Evolutionary conservation across 352 stramenopile genomes (phyloP).

Genomic region (Globisporangium mamillatum): DNA sequence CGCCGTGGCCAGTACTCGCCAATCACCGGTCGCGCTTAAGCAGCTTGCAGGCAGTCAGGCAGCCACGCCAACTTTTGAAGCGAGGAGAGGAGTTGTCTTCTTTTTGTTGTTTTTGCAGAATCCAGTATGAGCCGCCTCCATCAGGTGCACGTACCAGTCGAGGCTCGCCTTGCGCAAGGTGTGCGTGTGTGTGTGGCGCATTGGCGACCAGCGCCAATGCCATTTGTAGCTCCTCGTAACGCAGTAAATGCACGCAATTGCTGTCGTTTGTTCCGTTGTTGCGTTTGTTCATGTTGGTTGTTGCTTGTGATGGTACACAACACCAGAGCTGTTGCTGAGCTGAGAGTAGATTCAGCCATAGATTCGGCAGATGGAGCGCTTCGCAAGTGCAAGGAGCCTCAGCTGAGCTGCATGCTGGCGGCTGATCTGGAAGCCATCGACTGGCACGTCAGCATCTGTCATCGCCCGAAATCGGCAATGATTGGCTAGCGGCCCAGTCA

Average conservation of each 20-base stretch:
- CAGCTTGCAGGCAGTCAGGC: background rate
- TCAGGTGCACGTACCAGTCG: background rate
- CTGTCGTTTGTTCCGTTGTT: background rate
- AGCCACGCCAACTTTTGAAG: background rate
- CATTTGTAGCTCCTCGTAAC: conserved; percentile 1
- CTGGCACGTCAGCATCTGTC: background rate
- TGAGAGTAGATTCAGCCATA: background rate
- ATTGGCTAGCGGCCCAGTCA: background rate
- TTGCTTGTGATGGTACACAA: background rate
- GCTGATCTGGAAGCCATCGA: background rate
- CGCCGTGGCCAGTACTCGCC: conserved; percentile 46
- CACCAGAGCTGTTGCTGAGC: background rate
- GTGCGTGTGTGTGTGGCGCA: background rate
- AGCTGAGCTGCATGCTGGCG: background rate
- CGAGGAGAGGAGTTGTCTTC: background rate
- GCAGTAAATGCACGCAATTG: background rate
- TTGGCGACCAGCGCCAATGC: background rate
- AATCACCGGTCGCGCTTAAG: conserved; percentile 33
- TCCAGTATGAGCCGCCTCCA: background rate
- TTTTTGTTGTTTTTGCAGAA: background rate
- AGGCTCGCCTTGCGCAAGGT: background rate
- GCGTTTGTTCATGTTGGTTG: background rate
- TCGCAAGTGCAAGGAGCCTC: background rate
- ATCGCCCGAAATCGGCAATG: background rate
- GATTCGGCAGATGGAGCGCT: background rate